Base-by-base conservation (phyloP, 495 filamentous ascomycete genomes). In the Geoglossum glabrum region DNA sequence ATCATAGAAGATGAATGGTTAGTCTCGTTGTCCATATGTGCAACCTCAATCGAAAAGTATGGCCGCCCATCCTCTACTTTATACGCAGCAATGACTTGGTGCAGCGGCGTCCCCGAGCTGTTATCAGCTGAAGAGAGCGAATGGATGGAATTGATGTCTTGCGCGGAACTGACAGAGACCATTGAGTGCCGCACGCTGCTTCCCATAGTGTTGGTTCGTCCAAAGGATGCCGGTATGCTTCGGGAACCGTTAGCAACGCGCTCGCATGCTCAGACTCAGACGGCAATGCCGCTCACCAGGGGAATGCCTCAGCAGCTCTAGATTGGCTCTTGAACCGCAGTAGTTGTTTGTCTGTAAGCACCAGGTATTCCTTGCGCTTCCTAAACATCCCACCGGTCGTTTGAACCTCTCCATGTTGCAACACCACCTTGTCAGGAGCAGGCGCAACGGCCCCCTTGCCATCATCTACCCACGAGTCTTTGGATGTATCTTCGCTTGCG, bases 331-430 rank as follows among this genome's bases (percentile, higher is more conserved):
- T 93, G 69, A 88, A 87, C 49, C 87, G 82, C 59, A 95, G 66
- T 40, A 98, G 67, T 67, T 94, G 83, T 26, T 80, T 79, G 50
- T 90, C 82, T 10, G 90, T 96, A 36, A 96, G 75, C n/a, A 95
- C 92, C 31, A 96, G 71, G 62, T 87, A 96, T 60, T 93, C 87
- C 64, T 80, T 85, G 71, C 86, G 90, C 66, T 86, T 84, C 66
- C 86, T 78, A 67, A 95, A 80, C 69, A 94, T 77, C 46, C 84
- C 80, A 28, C 82, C 79, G 34, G 85, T 86, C 1, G 83, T 83
- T 68, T 94, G 87, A 26, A 93, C 76, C 61, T 87, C 81, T 2
- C 87, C 87, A 68, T 84, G 78, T 58, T 85, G 78, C 17, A 83
- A 63, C 33, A 83, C 76, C 26, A 72, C 68, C 36, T 71, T 72